Base-by-base conservation (phyloP, 2,329 filamentous ascomycete genomes). In the Scedosporium boydii region DNA sequence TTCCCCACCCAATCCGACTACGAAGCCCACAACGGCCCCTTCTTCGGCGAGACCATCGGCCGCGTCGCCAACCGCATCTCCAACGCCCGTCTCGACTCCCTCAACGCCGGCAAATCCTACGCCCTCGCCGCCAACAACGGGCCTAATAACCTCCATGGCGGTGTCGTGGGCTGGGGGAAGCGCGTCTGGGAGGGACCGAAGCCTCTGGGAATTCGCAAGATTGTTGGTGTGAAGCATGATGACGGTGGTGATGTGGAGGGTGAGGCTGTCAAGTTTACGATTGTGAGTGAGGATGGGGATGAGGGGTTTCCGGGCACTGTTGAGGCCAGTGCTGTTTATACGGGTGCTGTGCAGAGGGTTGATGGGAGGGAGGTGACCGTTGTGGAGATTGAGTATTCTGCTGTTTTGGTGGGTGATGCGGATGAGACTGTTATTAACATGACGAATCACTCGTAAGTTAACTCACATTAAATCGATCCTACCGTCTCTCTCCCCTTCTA, bases 31-130 rank as follows among this genome's bases (percentile, higher is more conserved):
- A 93, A 95, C 77, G 78, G 75, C 10, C 87, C 90, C 1, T 93
- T 87, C 79, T 98, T 96, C 72, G 93, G 95, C 66, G 93, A 93
- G 73, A 98, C 91, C 55, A 96, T 98, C 72, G 95, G 95, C 62
- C 90, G 86, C 61, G 79, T 87, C 21, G 85, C 92, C 65, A 98
- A 98, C 78, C 88, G 93, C 63, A 86, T 96, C 72, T 83, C 85
- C 63, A 79, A 82, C 70, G 91, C 87, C 27, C 81, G 84, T 67
- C 86, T 97, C 72, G 77, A 87, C 66, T 80, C 80, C 60, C 76
- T 97, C 68, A 96, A 96, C 74, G 76, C 75, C 65, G 79, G 80
- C 65, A 82, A 84, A 69, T 78, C 82, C 3, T 95, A 96, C 74
- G 69, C 80, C 16, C 81, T 98, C 53, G 81, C 83, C 6, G 82